Base-by-base conservation (phyloP, 2,329 filamentous ascomycete genomes). In the Pseudopithomyces chartarum region DNA sequence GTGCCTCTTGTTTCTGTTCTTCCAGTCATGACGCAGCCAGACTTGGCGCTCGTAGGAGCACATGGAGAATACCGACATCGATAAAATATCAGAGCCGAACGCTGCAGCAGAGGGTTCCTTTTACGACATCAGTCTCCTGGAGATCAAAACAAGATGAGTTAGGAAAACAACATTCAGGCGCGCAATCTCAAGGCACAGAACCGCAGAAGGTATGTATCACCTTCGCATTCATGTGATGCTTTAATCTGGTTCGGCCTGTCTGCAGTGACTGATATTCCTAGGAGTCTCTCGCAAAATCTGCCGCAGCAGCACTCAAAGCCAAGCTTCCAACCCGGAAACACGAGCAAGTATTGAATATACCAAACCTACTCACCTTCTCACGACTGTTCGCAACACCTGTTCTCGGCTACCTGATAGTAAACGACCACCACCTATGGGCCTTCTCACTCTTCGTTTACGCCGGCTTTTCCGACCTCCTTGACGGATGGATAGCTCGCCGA, bases 311-410 rank as follows among this genome's bases (percentile, higher is more conserved):
- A 22, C 56, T 74, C 7, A 71, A 70, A 38, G 63, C 69, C 8
- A 70, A 64, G 17, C 60, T 74, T 48, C 52, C 62, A 19, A 65
- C 61, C 17, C 61, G 64, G 40, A 73, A 80, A 8, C 75, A 82
- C 12, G 95, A 99, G 78, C 92, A 99, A 72, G 97, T 99, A 71
- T 97, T 96, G 80, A 99, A 92, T 34, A 73, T 99, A n/a, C 95
- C 95, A 39, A 99, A 99, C 73, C 82, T 96, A 59, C 84, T 99
- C 52, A 99, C 95, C 1, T 88, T 94, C 64, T 91, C 92, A 2
- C 90, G 95, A 2, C 85, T 99, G 38, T 73, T 91, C 49, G 89
- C 91, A 1, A 91, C 95, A 0, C 95, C 95, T 0, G 82, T 90
- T 29, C 87, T 97, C 45, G 95, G 94, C 54, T 98, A 97, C 73